A percentile compares a stretch with the other conserved stretches of the same genome.
These are phyloP conservation scores for Crithidia mellificae DNA, from an alignment of 208 protist genomes.

Conservation along the genomic window DNA sequence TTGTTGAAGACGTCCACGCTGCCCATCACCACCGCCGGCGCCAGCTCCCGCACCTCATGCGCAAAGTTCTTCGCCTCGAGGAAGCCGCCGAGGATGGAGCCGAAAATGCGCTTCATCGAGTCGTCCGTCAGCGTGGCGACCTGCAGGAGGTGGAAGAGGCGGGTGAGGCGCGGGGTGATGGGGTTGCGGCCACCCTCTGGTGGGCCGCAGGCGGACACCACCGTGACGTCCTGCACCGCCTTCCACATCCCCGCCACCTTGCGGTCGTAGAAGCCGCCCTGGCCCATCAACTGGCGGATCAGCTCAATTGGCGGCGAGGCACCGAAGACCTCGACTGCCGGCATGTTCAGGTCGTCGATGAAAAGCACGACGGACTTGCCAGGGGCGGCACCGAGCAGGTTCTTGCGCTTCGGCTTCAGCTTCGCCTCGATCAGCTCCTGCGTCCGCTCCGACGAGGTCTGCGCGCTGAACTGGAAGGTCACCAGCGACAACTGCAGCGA, in stretches of 20 bases:
- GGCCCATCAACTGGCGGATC: conserved; percentile 96
- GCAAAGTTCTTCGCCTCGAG: conserved; percentile 86
- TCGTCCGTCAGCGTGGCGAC: conserved; percentile 93
- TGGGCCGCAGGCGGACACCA: conserved; percentile 95
- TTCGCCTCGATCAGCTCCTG: conserved; percentile 97
- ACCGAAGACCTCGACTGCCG: conserved; percentile 95
- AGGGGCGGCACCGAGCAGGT: conserved; percentile 92
- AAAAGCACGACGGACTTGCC: conserved; percentile 95
- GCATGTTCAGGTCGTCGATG: conserved; percentile 99
- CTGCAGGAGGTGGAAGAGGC: conserved; percentile 95
- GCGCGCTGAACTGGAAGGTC: conserved; percentile 95
- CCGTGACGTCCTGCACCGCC: conserved; percentile 92
- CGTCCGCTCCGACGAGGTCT: conserved; percentile 94
- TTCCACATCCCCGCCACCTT: conserved; percentile 95
- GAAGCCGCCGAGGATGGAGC: conserved; percentile 92
- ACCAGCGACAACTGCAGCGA: conserved; percentile 80
- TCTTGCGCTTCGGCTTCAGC: conserved; percentile 96
- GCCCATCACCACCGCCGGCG: conserved; percentile 74
- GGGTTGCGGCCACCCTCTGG: conserved; percentile 96
- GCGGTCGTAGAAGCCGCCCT: conserved; percentile 97
- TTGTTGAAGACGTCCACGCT: conserved; percentile 93
- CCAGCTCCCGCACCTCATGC: conserved; percentile 75
- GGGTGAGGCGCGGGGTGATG: conserved; percentile 91
- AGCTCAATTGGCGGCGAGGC: conserved; percentile 98
- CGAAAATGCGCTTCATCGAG: conserved; percentile 95